Conservation (phyloP, 805 yeast species). For the Pichia paraexigua region DNA sequence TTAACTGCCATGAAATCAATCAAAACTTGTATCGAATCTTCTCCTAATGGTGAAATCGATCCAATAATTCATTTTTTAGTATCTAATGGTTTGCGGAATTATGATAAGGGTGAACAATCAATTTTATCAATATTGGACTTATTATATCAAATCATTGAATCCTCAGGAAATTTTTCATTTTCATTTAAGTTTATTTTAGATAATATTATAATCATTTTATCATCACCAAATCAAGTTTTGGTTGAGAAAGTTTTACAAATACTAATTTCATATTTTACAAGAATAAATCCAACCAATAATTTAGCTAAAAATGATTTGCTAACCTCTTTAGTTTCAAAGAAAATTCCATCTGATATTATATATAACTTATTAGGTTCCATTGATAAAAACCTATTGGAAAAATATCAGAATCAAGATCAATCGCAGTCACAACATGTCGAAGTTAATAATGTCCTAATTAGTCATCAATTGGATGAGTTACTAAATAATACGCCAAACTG, state of each 20-base stretch:
- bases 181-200: conserved; percentile 25
- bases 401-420: conserved; percentile 8
- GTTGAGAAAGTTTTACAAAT: conserved; percentile 19
- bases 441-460: background rate
- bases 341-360: conserved; percentile 23
- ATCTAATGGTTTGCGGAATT: conserved; percentile 36
- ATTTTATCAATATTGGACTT: conserved; percentile 39
- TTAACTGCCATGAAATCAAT: conserved; percentile 43
- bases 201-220: conserved; percentile 18
- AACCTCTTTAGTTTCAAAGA: conserved; percentile 31
- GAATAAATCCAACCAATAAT: conserved; percentile 22
- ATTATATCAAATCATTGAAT: conserved; percentile 35
- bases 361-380: conserved; percentile 24
- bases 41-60: conserved; percentile 26
- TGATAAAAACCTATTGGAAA: conserved; percentile 19
- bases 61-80: conserved; percentile 32
- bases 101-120: conserved; percentile 31
- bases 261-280: conserved; percentile 32
- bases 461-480: background rate
- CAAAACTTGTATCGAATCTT: conserved; percentile 47
- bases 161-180: conserved; percentile 27
- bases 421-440: background rate
- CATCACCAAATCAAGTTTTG: conserved; percentile 14
- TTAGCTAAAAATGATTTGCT: conserved; percentile 40
- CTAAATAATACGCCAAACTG: conserved; percentile 11